Base-by-base conservation (phyloP, 2,329 filamentous ascomycete species). In the Nothophoma quercina region DNA sequence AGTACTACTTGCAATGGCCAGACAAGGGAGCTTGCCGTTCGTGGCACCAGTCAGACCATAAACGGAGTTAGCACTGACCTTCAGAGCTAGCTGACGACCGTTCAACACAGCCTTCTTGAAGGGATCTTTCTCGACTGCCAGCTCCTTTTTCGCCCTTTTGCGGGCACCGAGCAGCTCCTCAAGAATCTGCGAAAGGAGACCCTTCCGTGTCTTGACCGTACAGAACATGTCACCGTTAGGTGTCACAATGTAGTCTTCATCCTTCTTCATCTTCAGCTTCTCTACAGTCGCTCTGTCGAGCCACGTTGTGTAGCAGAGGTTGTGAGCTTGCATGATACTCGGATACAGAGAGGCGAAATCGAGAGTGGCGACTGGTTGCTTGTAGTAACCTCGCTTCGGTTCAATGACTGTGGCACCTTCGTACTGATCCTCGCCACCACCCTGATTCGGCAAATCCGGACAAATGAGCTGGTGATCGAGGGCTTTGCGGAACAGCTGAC, bases 271-370 rank as follows among this genome's bases (percentile, higher is more conserved):
- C 1, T 83, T 80, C 30, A 95, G 84, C 55, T 88, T 89, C 54
- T 96, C 90, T 4, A 96, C 83, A 1, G 84, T 87, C 22, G 79
- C 84, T 73, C 91, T 91, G 71, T 90, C 93, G 33, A 98, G 78
- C 25, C 98, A 80, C 0, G 95, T 99, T 0, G 95, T 99, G 73
- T 99, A 99, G 75, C 95, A 99, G 18, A 99, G 85, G 64, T 99
- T 99, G 77, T 99, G 95, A 0, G 95, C 95, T 77, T 98, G 93
- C 74, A 99, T 99, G 70, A 99, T 99, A 79, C 93, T 97, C 18
- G 95, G 95, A 67, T 99, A 99, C 59, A 99, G 87, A 25, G 95
- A 98, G 5, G 95, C 95, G 65, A 99, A 99, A 91, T 99, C 95
- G 34, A 99, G 87, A 0, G 95, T 99, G 1, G 95, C 95, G 59